Evolutionary conservation across 805 yeast genomes (phyloP).

Genomic region (Candida andamanensis): DNA sequence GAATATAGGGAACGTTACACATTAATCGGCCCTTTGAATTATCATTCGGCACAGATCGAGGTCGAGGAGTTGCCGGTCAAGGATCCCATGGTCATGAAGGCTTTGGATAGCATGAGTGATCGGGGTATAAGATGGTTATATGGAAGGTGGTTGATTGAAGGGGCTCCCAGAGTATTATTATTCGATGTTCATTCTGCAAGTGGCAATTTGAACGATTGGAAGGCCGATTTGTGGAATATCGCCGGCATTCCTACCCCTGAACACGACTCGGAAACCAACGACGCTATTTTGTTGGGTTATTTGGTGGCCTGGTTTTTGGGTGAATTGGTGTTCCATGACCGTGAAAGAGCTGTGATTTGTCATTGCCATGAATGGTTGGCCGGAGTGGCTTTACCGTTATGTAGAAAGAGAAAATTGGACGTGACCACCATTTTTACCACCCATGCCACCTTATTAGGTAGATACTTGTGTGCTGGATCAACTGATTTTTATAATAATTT

Average conservation of each 20-base stretch:
- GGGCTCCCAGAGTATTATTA: conserved; percentile 88
- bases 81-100: conserved; percentile 49
- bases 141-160: conserved; percentile 96
- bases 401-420: conserved; percentile 86
- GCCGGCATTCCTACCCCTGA: conserved; percentile 94
- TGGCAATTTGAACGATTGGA: conserved; percentile 80
- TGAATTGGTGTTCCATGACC: conserved; percentile 80
- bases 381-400: conserved; percentile 89
- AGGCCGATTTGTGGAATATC: conserved; percentile 82
- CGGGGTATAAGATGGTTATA: conserved; percentile 81
- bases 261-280: conserved; percentile 82
- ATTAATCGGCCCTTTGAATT: conserved; percentile 80
- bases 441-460: conserved; percentile 92
- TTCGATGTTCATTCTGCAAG: conserved; percentile 81
- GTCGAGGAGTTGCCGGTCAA: conserved; percentile 68
- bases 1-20: conserved; percentile 87
- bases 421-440: conserved; percentile 95
- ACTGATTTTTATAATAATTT: conserved; percentile 93
- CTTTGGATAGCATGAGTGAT: conserved; percentile 72
- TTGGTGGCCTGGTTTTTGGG: conserved; percentile 96
- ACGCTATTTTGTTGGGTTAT: conserved; percentile 89
- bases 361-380: conserved; percentile 99
- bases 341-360: conserved; percentile 82
- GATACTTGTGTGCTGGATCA: conserved; percentile 94
- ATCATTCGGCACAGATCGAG: conserved; percentile 68